These are phyloP conservation scores for Metschnikowia shivogae DNA, from an alignment of 805 yeast species.

Conservation along the genomic window DNA sequence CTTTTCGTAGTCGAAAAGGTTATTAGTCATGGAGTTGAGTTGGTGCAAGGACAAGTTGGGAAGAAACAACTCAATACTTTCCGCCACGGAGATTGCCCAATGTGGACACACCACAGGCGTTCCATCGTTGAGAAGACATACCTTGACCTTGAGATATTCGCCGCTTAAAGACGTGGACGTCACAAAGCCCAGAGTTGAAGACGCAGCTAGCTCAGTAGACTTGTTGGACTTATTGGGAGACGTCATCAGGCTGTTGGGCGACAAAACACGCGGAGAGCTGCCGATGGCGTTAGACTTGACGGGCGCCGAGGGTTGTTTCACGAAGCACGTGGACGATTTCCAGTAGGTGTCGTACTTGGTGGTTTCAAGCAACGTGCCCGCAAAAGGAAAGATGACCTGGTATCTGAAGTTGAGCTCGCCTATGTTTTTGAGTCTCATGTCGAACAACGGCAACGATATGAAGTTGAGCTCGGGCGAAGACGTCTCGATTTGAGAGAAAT, in stretches of 20 bases:
- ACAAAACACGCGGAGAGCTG: constrained; percentile 23
- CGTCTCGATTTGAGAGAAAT: constrained; percentile 41
- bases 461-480: constrained; percentile 38
- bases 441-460: constrained; percentile 70
- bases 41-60: constrained; percentile 54
- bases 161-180: constrained; percentile 91
- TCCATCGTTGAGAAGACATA: constrained; percentile 75
- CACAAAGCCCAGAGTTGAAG: constrained; percentile 56
- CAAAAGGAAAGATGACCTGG: constrained; percentile 84
- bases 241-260: constrained; percentile 37
- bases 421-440: constrained; percentile 71
- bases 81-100: constrained; percentile 50
- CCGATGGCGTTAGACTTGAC: constrained; percentile 34
- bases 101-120: constrained; percentile 79
- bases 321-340: constrained; percentile 75
- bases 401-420: constrained; percentile 77
- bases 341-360: constrained; percentile 94
- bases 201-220: constrained; percentile 9
- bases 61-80: constrained; percentile 54
- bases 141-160: constrained; percentile 62
- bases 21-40: constrained; percentile 35
- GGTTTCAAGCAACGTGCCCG: constrained; percentile 79
- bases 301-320: constrained; percentile 24
- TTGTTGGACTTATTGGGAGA: constrained; percentile 12
- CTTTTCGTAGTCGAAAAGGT: constrained; percentile 37